These are phyloP conservation scores for Ocimum tenuiflorum DNA, from an alignment of 257 asterid genomes.

Conservation along the genomic window DNA sequence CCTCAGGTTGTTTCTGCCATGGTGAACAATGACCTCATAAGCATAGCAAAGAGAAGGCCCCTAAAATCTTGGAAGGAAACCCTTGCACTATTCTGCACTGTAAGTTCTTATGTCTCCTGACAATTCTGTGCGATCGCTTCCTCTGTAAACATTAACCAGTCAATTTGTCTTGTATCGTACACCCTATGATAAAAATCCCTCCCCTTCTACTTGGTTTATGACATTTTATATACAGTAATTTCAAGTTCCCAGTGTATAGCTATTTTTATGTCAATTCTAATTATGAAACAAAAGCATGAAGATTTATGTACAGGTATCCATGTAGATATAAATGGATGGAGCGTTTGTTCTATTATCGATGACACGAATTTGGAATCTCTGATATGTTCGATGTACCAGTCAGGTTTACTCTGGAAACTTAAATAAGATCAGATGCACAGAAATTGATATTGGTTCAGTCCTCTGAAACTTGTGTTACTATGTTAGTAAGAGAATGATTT, in stretches of 20 bases:
- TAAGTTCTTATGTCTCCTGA: constrained; percentile 29
- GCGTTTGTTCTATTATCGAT: background rate
- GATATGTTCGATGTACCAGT: background rate
- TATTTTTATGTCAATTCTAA: background rate
- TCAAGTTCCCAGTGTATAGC: background rate
- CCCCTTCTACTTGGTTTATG: background rate
- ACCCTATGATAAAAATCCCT: background rate
- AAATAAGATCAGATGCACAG: background rate
- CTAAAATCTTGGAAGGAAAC: constrained; percentile 82
- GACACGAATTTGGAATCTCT: background rate
- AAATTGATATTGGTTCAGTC: background rate
- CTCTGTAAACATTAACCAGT: background rate
- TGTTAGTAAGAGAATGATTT: background rate
- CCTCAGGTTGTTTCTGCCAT: constrained; percentile 54
- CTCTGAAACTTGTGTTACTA: background rate
- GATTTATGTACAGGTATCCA: background rate
- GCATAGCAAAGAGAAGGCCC: constrained; percentile 64
- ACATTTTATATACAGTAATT: background rate
- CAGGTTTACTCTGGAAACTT: background rate
- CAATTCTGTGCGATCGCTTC: background rate
- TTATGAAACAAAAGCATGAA: background rate
- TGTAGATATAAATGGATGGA: background rate
- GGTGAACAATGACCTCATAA: constrained; percentile 70
- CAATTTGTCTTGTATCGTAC: background rate
- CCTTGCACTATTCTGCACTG: constrained; percentile 71